Evolutionary conservation across 2,329 filamentous ascomycete genomes (phyloP).

Genomic region (Verticillium alfalfae): DNA sequence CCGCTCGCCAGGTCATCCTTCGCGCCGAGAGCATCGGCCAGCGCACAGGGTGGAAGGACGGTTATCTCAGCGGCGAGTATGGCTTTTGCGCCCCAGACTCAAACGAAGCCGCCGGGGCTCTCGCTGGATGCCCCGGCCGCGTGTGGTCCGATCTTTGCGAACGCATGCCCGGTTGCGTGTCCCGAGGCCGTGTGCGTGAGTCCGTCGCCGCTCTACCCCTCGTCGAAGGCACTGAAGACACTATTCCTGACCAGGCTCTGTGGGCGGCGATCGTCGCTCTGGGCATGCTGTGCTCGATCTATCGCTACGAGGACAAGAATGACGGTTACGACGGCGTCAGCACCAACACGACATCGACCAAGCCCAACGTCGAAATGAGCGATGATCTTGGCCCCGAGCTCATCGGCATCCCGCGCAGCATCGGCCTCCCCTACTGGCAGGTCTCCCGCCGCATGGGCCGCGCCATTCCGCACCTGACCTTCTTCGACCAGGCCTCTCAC

Average conservation of each 20-base stretch:
- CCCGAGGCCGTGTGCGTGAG: conserved; percentile 43
- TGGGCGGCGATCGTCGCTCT: conserved; percentile 48
- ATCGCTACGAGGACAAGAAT: conserved; percentile 45
- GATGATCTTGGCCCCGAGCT: conserved; percentile 46
- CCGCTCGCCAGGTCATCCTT: conserved; percentile 47
- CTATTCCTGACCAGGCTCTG: conserved; percentile 44
- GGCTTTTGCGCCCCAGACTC: conserved; percentile 47
- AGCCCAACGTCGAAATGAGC: conserved; percentile 36
- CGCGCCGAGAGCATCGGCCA: conserved; percentile 47
- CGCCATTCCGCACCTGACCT: conserved; percentile 45
- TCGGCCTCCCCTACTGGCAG: conserved; percentile 44
- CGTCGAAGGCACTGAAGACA: conserved; percentile 40
- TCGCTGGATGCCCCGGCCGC: conserved; percentile 41
- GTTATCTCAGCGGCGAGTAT: conserved; percentile 44
- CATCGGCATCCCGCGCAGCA: conserved; percentile 39
- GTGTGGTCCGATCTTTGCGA: conserved; percentile 50
- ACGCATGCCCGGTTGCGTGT: conserved; percentile 45
- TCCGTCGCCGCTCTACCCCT: conserved; percentile 41
- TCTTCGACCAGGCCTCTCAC: conserved; percentile 48
- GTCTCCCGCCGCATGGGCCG: conserved; percentile 45
- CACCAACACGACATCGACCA: conserved; percentile 21
- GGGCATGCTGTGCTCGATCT: conserved; percentile 48
- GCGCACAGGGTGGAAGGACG: conserved; percentile 46
- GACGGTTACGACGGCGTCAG: conserved; percentile 45
- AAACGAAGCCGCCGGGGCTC: conserved; percentile 39